Conservation (phyloP, 441 rosid species). For the Gossypium schwendimanii region DNA sequence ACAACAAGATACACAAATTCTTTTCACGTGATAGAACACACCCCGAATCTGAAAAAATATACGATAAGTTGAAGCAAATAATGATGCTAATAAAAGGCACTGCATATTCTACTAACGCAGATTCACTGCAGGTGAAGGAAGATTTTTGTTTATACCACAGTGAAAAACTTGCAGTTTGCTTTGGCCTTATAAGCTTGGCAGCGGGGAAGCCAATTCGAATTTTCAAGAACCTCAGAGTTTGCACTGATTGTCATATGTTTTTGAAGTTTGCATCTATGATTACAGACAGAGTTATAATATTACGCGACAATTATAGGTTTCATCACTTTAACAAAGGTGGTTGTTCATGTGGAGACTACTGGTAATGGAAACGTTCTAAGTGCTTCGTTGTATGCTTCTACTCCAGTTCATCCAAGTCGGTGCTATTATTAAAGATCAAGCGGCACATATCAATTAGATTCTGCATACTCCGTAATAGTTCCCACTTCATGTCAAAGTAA, state of each 20-base stretch:
- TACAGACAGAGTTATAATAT: constrained; percentile 13
- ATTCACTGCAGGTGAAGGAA: background rate
- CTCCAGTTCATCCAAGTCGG: constrained; percentile 3
- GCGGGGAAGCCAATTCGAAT: constrained; percentile 19
- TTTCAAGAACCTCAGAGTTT: constrained; percentile 27
- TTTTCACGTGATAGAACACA: constrained; percentile 13
- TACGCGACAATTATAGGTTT: constrained; percentile 25
- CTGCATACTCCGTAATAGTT: background rate
- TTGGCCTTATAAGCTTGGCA: constrained; percentile 23
- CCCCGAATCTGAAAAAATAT: constrained; percentile 8
- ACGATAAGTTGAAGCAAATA: constrained; percentile 18
- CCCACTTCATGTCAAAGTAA: background rate
- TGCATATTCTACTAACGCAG: background rate
- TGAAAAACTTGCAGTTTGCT: constrained; percentile 26
- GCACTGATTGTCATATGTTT: constrained; percentile 24
- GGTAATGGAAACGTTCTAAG: constrained; percentile 7
- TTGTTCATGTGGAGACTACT: constrained; percentile 26
- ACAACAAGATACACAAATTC: constrained; percentile 21
- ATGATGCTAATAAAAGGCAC: constrained; percentile 6
- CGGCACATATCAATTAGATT: background rate
- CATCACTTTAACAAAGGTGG: constrained; percentile 26
- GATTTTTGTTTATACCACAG: constrained; percentile 19
- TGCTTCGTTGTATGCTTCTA: background rate
- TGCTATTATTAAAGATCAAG: background rate
- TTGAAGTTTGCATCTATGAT: constrained; percentile 18